A percentile compares a stretch with the other conserved stretches of the same genome.
Conservation (phyloP, 2,329 filamentous ascomycete species). For the Paramyrothecium roridum region DNA sequence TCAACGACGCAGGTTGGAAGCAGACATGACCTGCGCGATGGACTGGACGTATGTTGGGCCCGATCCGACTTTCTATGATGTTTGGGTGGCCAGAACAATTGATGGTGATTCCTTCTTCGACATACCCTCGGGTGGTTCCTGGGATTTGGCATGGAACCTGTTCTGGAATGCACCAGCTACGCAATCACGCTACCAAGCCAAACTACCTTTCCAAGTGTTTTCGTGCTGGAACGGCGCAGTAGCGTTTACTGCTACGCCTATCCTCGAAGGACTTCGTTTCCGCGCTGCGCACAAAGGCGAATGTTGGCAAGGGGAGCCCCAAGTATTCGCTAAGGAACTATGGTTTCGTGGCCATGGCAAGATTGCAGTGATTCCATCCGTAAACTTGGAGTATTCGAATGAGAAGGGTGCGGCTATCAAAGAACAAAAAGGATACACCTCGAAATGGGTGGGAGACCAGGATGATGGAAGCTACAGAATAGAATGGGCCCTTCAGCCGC, state of each 20-base stretch:
- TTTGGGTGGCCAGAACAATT: constrained; percentile 52
- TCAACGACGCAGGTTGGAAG: constrained; percentile 41
- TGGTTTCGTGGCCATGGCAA: constrained; percentile 47
- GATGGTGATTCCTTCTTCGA: constrained; percentile 54
- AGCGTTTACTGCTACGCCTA: constrained; percentile 42
- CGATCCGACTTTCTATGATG: constrained; percentile 52
- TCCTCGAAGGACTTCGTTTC: constrained; percentile 44
- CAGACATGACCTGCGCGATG: constrained; percentile 57
- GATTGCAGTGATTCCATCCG: constrained; percentile 53
- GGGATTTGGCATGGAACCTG: constrained; percentile 45
- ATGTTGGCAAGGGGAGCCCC: constrained; percentile 53
- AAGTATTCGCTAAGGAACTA: constrained; percentile 55
- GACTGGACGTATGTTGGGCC: constrained; percentile 49
- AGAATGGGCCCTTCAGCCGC: constrained; percentile 40
- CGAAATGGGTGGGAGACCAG: constrained; percentile 25
- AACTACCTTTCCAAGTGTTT: constrained; percentile 56
- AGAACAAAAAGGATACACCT: constrained; percentile 44
- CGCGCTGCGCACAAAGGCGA: constrained; percentile 35
- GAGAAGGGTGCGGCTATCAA: constrained; percentile 43
- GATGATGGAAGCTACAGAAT: constrained; percentile 28
- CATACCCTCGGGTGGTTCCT: constrained; percentile 45
- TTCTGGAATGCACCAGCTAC: constrained; percentile 47
- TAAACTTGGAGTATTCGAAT: constrained; percentile 54
- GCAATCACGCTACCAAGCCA: constrained; percentile 23
- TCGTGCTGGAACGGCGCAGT: constrained; percentile 59